Percentiles rank a stretch among this genome's conserved stretches.
Conservation (phyloP, 1,284 basidiomycete species). For the Trichosporon sp. region DNA sequence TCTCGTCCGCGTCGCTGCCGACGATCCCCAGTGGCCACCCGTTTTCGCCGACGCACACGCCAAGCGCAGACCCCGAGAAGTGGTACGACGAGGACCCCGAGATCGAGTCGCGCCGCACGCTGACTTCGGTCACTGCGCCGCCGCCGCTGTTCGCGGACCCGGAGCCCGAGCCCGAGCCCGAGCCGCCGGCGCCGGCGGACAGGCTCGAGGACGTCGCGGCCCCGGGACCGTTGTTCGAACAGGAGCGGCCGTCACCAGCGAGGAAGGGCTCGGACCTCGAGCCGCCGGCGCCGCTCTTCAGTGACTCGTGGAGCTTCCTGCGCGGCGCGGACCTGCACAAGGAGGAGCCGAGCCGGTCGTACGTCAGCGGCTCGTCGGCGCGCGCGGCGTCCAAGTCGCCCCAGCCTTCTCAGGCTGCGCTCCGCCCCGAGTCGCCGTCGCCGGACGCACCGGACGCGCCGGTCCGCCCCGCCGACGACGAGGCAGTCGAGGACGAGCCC, state of each 20-base stretch:
- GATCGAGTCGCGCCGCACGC: not conserved
- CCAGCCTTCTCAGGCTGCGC: too few relatives aligned
- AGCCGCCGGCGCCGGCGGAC: not conserved
- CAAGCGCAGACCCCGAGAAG: not conserved
- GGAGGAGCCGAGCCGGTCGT: not conserved
- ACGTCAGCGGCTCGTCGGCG: not conserved
- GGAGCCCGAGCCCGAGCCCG: not conserved
- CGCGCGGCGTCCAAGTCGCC: not conserved
- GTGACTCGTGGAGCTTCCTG: not conserved
- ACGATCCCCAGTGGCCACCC: not conserved
- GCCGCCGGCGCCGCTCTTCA: not conserved
- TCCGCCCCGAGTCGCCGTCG: too few relatives aligned
- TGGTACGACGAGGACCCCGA: not conserved
- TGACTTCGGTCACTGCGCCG: not conserved
- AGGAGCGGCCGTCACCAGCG: not conserved
- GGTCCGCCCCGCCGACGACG: too few relatives aligned
- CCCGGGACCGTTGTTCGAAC: not conserved
- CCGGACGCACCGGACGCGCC: too few relatives aligned
- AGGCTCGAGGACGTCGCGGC: not conserved
- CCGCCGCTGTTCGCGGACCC: not conserved
- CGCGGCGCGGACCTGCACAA: not conserved
- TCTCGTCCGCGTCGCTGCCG: not conserved
- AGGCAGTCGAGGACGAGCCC: too few relatives aligned
- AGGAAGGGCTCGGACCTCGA: not conserved
- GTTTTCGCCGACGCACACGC: not conserved